phyloP scores from a whole-genome alignment of 495 filamentous ascomycete species.

The Cairneyella variabilis region DNA sequence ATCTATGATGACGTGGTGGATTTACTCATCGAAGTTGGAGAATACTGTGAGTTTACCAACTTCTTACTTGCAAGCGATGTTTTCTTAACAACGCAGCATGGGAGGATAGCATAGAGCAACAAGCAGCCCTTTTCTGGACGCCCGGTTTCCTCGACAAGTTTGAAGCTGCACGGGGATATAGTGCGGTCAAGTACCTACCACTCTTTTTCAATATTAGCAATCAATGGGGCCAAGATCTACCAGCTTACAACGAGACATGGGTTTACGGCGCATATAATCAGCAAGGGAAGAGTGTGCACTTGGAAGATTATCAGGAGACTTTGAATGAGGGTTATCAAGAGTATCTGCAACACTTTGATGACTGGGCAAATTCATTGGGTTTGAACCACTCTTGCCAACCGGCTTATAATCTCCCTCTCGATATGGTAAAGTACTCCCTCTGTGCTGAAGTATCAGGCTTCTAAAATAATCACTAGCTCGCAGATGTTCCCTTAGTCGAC shows the following conservation, averaged over 20 bases:
- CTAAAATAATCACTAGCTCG: no score
- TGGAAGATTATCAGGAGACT: conserved; percentile 19
- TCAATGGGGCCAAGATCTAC: no score
- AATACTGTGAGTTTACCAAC: no score
- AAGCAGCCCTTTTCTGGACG: conserved; percentile 40
- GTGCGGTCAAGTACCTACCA: conserved; percentile 28
- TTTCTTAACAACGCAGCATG: no score
- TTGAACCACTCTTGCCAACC: conserved; percentile 43
- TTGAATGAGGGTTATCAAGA: conserved; percentile 18
- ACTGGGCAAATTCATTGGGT: conserved; percentile 32
- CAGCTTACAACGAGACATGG: neutral
- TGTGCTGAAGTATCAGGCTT: no score
- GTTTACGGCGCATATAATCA: neutral
- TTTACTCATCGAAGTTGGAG: no score
- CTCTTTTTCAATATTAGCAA: no score
- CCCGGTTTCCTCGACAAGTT: conserved; percentile 27
- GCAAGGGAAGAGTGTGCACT: neutral
- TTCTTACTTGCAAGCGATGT: no score
- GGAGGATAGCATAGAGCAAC: conserved; percentile 49
- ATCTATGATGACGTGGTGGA: no score
- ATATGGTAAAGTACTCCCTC: no score
- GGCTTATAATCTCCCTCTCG: conserved; percentile 45
- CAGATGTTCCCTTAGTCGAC: no score
- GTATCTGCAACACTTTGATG: conserved; percentile 30
- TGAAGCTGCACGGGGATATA: conserved; percentile 25